phyloP scores from a whole-genome alignment of 805 yeast species.

The Lipomyces sp. region DNA sequence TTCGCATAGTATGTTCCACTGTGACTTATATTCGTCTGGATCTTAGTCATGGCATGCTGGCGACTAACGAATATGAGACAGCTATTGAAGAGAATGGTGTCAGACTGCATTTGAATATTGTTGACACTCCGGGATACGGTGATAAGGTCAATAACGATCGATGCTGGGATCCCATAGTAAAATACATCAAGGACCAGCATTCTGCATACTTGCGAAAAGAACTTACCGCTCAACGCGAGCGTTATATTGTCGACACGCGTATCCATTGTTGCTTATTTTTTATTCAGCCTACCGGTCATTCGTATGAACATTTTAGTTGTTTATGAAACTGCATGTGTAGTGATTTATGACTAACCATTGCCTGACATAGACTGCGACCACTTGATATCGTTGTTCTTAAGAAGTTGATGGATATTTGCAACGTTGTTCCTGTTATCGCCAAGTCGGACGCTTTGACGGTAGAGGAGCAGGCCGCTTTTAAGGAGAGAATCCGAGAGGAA shows the following conservation, averaged over 20 bases:
- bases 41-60: not conserved
- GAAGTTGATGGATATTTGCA: slow-evolving; percentile 85
- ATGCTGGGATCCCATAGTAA: slow-evolving; percentile 89
- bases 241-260: slow-evolving; percentile 79
- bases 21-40: not conserved
- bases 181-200: slow-evolving; percentile 83
- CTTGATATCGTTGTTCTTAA: slow-evolving; percentile 82
- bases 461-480: slow-evolving; percentile 79
- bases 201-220: slow-evolving; percentile 89
- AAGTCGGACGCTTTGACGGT: slow-evolving; percentile 88
- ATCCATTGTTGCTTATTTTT: slow-evolving; percentile 93
- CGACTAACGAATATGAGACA: not conserved
- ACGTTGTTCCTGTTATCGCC: slow-evolving; percentile 94
- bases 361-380: slow-evolving; percentile 66
- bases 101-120: slow-evolving; percentile 78
- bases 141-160: slow-evolving; percentile 80
- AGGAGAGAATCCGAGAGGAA: slow-evolving; percentile 69
- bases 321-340: not conserved
- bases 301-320: slow-evolving; percentile 22
- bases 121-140: slow-evolving; percentile 98
- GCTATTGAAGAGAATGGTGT: slow-evolving; percentile 84
- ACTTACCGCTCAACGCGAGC: slow-evolving; percentile 76
- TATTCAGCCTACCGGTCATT: slow-evolving; percentile 80
- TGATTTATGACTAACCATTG: not conserved
- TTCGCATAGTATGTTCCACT: slow-evolving; percentile 39